Evolutionary conservation across 768 basidiomycete species (phyloP), one percentile per base, ranked within the genome.

Genomic region (Trametes meyenii): DNA sequence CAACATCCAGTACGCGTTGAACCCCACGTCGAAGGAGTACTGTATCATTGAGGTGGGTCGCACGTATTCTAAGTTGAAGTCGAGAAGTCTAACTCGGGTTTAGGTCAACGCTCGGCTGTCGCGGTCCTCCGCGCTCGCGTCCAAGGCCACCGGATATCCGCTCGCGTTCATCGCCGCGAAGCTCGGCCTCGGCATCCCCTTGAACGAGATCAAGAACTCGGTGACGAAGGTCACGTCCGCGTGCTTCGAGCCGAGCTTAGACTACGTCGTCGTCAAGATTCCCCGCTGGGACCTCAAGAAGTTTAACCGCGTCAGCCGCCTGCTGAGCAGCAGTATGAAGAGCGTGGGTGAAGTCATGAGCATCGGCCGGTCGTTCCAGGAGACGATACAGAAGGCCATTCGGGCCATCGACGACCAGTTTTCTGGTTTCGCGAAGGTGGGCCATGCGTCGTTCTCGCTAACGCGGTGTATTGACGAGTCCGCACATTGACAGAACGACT

Each of bases 271-370:
- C 46, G 96, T 98, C 72, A 98, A 99, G 81, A 97, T 99, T 69
- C 96, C 96, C 57, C 90, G 96, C 65, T 99, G 96, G 96, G 97
- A 99, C 76, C 79, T 98, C 71, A 96, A 96, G 77, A 99, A 99
- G 83, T 99, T 99, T 79, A 94, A 70, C 69, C 87, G 96, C 48
- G 96, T 99, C 70, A 95, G 92, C 73, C 85, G 90, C 60, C 81
- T 92, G 42, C 79, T 99, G 50, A 94, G 93, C 75, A 93, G 90
- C 67, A 94, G 92, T 76, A 98, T 99, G 96, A 98, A 98, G 83
- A 94, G 92, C 69, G 96, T 99, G 8, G 96, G 96, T 26, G 96
- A 99, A 76, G 96, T 99, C 59, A 99, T 99, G 97, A 94, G 92
- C 67, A 98, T 99, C 66, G 96, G 96, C 14, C 81, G 96, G 68